Conservation (phyloP, 306 rosid genomes). For the Quercus alba region DNA sequence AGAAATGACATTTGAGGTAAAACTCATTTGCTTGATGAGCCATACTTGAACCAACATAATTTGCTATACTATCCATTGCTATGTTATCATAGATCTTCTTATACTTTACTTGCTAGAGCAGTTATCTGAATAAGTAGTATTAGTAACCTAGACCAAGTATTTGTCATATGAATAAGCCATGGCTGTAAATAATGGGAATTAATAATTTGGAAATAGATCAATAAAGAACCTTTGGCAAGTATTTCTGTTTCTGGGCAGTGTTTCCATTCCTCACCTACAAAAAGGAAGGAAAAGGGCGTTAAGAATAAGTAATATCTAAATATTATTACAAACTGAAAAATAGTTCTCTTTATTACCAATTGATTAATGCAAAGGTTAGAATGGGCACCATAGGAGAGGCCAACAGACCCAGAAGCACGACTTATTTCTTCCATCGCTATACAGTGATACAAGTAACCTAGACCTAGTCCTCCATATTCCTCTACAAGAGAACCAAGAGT, state of each 20-base stretch:
- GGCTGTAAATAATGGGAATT: constrained; percentile 12
- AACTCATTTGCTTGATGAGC: too few relatives aligned
- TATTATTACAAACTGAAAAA: constrained; percentile 14
- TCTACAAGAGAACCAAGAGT: constrained; percentile 48
- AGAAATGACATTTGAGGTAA: too few relatives aligned
- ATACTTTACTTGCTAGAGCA: not conserved
- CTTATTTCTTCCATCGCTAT: constrained; percentile 96
- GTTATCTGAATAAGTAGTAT: not conserved
- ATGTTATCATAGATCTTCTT: not conserved
- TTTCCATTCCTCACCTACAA: constrained; percentile 87
- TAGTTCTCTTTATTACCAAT: constrained; percentile 52
- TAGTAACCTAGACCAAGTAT: not conserved
- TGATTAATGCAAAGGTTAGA: constrained; percentile 93
- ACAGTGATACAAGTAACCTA: constrained; percentile 94
- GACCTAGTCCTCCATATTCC: constrained; percentile 98
- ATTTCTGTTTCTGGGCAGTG: constrained; percentile 67
- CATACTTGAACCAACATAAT: not conserved
- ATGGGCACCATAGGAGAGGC: constrained; percentile 94
- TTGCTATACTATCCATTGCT: not conserved
- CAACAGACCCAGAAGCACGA: constrained; percentile 97
- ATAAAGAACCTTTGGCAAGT: constrained; percentile 80
- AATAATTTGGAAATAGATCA: constrained; percentile 14
- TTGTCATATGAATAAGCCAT: constrained; percentile 7
- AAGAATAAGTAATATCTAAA: constrained; percentile 12
- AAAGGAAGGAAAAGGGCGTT: constrained; percentile 9